Base-by-base conservation (phyloP, 306 rosid genomes). In the Glycine soja region DNA sequence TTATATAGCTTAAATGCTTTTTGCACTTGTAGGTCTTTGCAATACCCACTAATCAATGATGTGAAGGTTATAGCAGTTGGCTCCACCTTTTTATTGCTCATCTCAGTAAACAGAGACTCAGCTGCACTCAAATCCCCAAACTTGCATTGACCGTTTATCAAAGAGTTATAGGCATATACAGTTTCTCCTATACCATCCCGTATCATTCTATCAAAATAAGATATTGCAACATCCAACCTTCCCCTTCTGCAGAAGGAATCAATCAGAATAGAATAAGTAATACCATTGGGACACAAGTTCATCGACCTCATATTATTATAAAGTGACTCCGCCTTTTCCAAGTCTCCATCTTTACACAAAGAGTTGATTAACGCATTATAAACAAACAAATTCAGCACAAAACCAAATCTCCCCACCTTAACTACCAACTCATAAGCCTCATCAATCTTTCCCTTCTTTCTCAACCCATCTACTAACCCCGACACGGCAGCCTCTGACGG, bases 61-160 rank as follows among this genome's bases (percentile, higher is more conserved):
- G 97, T 90, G 79, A 88, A 95, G 83, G 93, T 92, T 68, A 81
- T 83, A 46, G 88, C 93, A 34, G 89, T 92, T 81, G 99, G 95
- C 79, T 82, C 81, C 80, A 95, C 46, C 58, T 94, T 91, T 80
- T 83, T 87, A 66, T 79, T 72, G 78, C 85, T 83, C 97, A 95
- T 89, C 81, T 88, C 84, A 10, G 54, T 3, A 70, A 88, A 89
- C 19, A 89, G 58, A 76, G 87, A 82, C 88, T 88, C 92, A 0
- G 97, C 97, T 0, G 73, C 88, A 47, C 76, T 79, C 89, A 91
- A 74, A 77, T 84, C 82, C 77, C 99, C 95, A 81, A 82, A 90
- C 85, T 85, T 91, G 90, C 97, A 93, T 54, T 90, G 88, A 24
- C 97, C 97, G 64, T 82, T 90, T 77, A 95, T 91, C 93, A 95